These are phyloP conservation scores for Phytophthora fragariaefolia DNA, from an alignment of 352 stramenopile genomes.

Conservation along the genomic window DNA sequence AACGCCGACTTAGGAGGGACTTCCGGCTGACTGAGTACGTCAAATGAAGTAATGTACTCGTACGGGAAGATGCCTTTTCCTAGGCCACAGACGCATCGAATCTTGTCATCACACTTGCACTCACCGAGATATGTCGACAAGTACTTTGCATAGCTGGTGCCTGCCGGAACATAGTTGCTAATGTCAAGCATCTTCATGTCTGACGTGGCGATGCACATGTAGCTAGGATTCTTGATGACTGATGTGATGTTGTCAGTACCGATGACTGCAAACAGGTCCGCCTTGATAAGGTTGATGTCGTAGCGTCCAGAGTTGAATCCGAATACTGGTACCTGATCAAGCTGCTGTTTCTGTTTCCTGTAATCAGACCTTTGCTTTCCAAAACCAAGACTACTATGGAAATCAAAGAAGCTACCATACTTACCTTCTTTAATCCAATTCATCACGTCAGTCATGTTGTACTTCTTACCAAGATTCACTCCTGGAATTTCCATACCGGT, in stretches of 20 bases:
- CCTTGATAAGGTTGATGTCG: conserved; percentile 43
- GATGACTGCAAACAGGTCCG: conserved; percentile 31
- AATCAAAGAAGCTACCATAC: no score
- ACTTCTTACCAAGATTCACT: no score
- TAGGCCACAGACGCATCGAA: conserved; percentile 32
- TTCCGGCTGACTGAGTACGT: neutral
- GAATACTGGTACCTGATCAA: conserved; percentile 18
- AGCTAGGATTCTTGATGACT: conserved; percentile 37
- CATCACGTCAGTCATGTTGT: no score
- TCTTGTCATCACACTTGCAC: conserved; percentile 42
- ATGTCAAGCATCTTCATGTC: conserved; percentile 8
- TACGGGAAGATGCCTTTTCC: neutral
- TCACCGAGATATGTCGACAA: conserved; percentile 37
- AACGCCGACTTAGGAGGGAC: neutral
- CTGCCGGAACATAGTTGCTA: conserved; percentile 7
- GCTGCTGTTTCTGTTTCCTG: neutral
- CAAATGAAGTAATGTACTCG: neutral
- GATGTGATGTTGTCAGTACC: conserved; percentile 18
- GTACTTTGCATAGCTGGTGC: conserved; percentile 7
- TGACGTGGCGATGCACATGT: conserved; percentile 41
- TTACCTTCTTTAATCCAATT: no score
- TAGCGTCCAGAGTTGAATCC: conserved; percentile 17
- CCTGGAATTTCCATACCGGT: conserved; percentile 8
- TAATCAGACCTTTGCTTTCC: conserved; percentile 2
- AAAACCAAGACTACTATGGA: neutral